A percentile compares a stretch with the other conserved stretches of the same genome.
Evolutionary conservation across 1,284 basidiomycete species (phyloP).

Genomic region (Malassezia pachydermatis): DNA sequence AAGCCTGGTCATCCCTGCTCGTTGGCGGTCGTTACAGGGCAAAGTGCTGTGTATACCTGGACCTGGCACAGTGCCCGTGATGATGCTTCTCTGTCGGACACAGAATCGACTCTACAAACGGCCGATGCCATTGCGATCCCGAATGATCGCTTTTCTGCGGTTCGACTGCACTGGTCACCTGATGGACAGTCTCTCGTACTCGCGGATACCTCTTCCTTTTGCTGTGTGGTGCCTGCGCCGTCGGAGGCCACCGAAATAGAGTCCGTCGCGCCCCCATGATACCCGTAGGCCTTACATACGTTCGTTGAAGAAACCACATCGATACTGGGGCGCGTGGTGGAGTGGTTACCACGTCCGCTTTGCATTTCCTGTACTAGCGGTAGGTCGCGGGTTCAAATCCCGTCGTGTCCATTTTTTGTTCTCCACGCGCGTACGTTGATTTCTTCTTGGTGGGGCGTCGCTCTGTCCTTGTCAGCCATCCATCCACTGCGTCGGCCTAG

Average conservation of each 20-base stretch:
- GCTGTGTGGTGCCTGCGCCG: slow-evolving; percentile 11
- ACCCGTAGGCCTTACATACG: neutral
- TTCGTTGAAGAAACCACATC: too few species aligned
- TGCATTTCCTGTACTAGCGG: slow-evolving; percentile 16
- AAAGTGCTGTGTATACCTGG: slow-evolving; percentile 64
- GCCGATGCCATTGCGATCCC: slow-evolving; percentile 17
- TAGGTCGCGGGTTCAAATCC: slow-evolving; percentile 24
- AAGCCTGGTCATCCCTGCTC: slow-evolving; percentile 61
- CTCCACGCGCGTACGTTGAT: neutral
- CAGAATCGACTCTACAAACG: neutral
- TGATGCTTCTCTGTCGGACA: too few species aligned
- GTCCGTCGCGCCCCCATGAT: too few species aligned
- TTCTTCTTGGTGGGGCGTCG: neutral
- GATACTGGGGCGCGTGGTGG: slow-evolving; percentile 19
- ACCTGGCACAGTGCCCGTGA: neutral
- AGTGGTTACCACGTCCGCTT: slow-evolving; percentile 23
- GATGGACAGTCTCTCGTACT: slow-evolving; percentile 12
- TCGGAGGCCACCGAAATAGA: neutral
- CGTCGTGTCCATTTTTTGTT: slow-evolving; percentile 21
- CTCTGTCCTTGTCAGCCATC: neutral
- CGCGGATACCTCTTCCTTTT: slow-evolving; percentile 1
- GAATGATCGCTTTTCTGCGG: slow-evolving; percentile 8
- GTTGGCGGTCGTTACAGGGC: slow-evolving; percentile 61
- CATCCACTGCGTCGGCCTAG: too few species aligned
- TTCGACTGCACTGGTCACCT: slow-evolving; percentile 6